These are phyloP conservation scores for Serendipita sp. DNA, from an alignment of 768 basidiomycete species.

Conservation along the genomic window DNA sequence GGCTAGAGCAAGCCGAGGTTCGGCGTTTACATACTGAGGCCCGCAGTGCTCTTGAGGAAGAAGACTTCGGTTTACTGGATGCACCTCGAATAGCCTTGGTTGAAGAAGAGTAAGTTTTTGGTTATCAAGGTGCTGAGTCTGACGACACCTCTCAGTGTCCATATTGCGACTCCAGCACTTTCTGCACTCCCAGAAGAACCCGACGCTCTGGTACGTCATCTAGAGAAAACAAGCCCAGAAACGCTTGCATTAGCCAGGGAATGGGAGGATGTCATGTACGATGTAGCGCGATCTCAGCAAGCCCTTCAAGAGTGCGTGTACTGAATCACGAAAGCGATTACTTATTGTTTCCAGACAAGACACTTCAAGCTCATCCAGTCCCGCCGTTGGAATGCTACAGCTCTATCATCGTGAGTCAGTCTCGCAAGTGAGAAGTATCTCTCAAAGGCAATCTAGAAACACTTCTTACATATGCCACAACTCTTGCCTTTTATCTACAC, in stretches of 20 bases:
- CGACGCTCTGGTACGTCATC: constrained; percentile 39
- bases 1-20: constrained; percentile 79
- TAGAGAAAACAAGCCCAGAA: constrained; percentile 64
- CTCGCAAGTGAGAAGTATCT: constrained; percentile 5
- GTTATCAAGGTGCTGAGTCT: not conserved
- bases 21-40: constrained; percentile 59
- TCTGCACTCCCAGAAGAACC: constrained; percentile 35
- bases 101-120: constrained; percentile 18
- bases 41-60: constrained; percentile 51
- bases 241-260: constrained; percentile 66
- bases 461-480: constrained; percentile 74
- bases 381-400: constrained; percentile 55
- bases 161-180: constrained; percentile 20
- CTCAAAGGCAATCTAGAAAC: constrained; percentile 40
- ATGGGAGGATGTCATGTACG: constrained; percentile 54
- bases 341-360: constrained; percentile 26
- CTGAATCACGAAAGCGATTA: not conserved
- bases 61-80: constrained; percentile 73
- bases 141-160: not conserved
- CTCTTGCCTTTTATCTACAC: constrained; percentile 83
- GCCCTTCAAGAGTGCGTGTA: constrained; percentile 37
- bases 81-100: constrained; percentile 14
- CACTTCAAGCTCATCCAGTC: constrained; percentile 30
- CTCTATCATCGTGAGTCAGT: constrained; percentile 68
- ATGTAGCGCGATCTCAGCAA: constrained; percentile 33